Evolutionary conservation across 2,329 filamentous ascomycete genomes (phyloP).

Genomic region (Pyricularia grisea): DNA sequence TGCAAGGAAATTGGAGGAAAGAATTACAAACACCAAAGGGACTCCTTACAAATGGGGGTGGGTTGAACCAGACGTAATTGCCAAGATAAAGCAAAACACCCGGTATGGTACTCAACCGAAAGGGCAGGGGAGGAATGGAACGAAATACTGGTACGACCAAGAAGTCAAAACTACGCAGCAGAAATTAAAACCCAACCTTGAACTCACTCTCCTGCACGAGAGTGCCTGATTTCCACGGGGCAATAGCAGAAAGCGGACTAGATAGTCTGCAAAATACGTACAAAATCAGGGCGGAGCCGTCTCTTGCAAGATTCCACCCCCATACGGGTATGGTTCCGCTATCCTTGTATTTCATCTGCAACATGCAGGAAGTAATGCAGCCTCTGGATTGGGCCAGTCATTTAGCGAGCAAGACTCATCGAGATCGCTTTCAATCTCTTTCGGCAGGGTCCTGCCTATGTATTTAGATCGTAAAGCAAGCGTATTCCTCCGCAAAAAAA

Average conservation of each 20-base stretch:
- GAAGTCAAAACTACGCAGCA: background rate
- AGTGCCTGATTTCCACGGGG: background rate
- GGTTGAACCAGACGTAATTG: background rate
- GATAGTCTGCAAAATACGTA: background rate
- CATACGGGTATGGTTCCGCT: background rate
- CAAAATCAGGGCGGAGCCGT: background rate
- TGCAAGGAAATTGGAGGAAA: background rate
- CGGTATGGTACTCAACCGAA: background rate
- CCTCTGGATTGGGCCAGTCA: background rate
- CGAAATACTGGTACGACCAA: background rate
- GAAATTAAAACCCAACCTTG: background rate
- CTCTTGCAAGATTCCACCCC: background rate
- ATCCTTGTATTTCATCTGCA: background rate
- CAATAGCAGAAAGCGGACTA: background rate
- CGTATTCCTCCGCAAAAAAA: background rate
- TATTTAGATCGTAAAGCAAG: background rate
- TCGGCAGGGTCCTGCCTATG: background rate
- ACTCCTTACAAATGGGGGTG: background rate
- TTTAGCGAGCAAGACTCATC: background rate
- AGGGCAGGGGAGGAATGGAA: background rate
- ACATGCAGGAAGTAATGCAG: background rate
- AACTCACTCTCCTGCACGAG: background rate
- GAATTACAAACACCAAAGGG: background rate
- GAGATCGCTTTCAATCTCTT: background rate
- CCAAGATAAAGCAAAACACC: background rate